phyloP scores from a whole-genome alignment of 495 filamentous ascomycete species.

The Barbatosphaeria neglecta region DNA sequence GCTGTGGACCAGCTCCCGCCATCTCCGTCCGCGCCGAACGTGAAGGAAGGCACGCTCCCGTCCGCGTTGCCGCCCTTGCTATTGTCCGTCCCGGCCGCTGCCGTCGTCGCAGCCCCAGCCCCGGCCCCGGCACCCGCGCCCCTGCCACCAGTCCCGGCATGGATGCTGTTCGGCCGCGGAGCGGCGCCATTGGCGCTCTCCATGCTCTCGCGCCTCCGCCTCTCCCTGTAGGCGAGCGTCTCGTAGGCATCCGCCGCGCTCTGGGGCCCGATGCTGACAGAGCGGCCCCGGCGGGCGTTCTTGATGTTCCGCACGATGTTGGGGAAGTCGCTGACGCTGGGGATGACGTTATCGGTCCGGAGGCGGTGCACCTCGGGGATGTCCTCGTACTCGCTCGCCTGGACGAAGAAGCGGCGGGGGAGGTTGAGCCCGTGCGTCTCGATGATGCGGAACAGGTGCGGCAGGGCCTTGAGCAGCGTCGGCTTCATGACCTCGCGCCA shows the following conservation, averaged over 20 bases:
- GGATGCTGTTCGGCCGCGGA: constrained; percentile 9
- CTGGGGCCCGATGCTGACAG: constrained; percentile 85
- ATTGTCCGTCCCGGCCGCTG: background rate
- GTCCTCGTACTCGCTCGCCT: constrained; percentile 78
- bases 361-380: constrained; percentile 54
- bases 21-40: background rate
- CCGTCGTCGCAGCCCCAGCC: too few relatives aligned
- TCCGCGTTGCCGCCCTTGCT: background rate
- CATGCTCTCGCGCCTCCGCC: constrained; percentile 67
- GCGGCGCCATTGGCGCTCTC: constrained; percentile 9
- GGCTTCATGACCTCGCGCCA: constrained; percentile 89
- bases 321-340: constrained; percentile 72
- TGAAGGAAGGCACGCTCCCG: background rate
- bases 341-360: constrained; percentile 77
- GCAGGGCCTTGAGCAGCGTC: constrained; percentile 59
- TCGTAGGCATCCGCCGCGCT: constrained; percentile 95
- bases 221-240: constrained; percentile 82
- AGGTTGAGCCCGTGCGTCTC: constrained; percentile 67
- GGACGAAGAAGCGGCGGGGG: constrained; percentile 79
- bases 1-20: background rate
- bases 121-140: background rate
- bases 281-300: constrained; percentile 62
- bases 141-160: constrained; percentile 7
- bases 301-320: constrained; percentile 65
- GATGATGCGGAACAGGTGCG: constrained; percentile 76